phyloP scores from a whole-genome alignment of 164 flowering plant species.

The Litsea cubeba region DNA sequence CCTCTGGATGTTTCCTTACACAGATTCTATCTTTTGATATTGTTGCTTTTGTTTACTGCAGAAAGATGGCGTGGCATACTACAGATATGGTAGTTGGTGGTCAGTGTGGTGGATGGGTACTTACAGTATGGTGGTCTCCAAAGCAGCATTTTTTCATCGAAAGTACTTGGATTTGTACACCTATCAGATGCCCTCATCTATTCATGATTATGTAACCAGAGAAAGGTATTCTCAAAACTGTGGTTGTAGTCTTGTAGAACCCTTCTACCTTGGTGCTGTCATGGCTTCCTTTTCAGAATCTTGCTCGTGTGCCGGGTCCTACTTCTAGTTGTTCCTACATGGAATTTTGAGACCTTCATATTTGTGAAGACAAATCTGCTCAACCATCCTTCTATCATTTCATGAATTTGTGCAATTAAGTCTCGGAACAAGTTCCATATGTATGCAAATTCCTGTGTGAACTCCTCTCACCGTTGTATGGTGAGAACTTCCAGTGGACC shows the following conservation, averaged over 20 bases:
- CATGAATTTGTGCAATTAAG: not conserved
- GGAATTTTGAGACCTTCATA: not conserved
- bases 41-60: conserved; percentile 9
- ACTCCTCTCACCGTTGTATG: too few relatives aligned
- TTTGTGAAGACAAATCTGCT: too few relatives aligned
- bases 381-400: not conserved
- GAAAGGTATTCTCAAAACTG: conserved; percentile 28
- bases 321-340: not conserved
- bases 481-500: too few relatives aligned
- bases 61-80: conserved; percentile 32
- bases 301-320: not conserved
- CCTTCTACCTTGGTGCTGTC: not conserved
- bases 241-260: not conserved
- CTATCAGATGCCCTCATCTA: conserved; percentile 36
- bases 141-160: conserved; percentile 48
- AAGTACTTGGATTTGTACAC: conserved; percentile 48
- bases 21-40: not conserved
- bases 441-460: not conserved
- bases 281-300: not conserved
- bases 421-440: not conserved
- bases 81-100: conserved; percentile 56
- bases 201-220: conserved; percentile 39
- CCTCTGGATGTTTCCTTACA: not conserved
- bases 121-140: conserved; percentile 53
- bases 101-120: conserved; percentile 61